Evolutionary conservation across 1,284 basidiomycete genomes (phyloP).

Genomic region (Testicularia cyperi): DNA sequence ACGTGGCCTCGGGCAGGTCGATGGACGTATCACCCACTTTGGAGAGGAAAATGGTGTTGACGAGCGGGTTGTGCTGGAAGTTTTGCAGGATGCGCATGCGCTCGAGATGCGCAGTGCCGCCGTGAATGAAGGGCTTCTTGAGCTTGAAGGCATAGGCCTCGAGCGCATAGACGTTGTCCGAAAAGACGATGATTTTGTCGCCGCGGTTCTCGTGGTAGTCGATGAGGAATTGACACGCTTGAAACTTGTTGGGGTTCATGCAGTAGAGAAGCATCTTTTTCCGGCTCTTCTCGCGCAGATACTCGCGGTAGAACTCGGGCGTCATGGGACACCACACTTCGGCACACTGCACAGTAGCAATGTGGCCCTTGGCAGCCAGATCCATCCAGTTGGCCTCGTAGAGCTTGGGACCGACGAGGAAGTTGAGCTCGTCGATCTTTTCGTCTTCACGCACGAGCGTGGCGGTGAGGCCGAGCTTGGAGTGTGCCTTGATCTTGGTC

Average conservation of each 20-base stretch:
- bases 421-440: slow-evolving; percentile 97
- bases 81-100: slow-evolving; percentile 90
- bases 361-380: slow-evolving; percentile 96
- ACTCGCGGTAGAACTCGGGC: slow-evolving; percentile 99
- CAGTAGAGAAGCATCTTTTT: slow-evolving; percentile 96
- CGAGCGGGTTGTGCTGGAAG: slow-evolving; percentile 89
- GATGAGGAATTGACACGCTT: slow-evolving; percentile 97
- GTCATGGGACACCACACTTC: slow-evolving; percentile 99
- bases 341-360: slow-evolving; percentile 93
- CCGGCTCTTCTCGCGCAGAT: slow-evolving; percentile 85
- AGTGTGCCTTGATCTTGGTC: slow-evolving; percentile 60
- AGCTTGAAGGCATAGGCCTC: slow-evolving; percentile 97
- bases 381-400: slow-evolving; percentile 99
- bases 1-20: slow-evolving; percentile 97
- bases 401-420: slow-evolving; percentile 97
- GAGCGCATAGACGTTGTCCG: slow-evolving; percentile 94
- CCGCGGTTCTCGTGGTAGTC: slow-evolving; percentile 96
- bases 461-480: slow-evolving; percentile 62
- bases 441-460: slow-evolving; percentile 98
- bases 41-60: slow-evolving; percentile 98
- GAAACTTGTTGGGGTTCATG: slow-evolving; percentile 99
- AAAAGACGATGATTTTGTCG: slow-evolving; percentile 99
- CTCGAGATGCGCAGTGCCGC: slow-evolving; percentile 91
- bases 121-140: slow-evolving; percentile 93
- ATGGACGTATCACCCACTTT: slow-evolving; percentile 99